Percentiles rank a stretch among this genome's conserved stretches.
These are phyloP conservation scores for Penicillium desertorum DNA, from an alignment of 495 filamentous ascomycete genomes.

Conservation along the genomic window DNA sequence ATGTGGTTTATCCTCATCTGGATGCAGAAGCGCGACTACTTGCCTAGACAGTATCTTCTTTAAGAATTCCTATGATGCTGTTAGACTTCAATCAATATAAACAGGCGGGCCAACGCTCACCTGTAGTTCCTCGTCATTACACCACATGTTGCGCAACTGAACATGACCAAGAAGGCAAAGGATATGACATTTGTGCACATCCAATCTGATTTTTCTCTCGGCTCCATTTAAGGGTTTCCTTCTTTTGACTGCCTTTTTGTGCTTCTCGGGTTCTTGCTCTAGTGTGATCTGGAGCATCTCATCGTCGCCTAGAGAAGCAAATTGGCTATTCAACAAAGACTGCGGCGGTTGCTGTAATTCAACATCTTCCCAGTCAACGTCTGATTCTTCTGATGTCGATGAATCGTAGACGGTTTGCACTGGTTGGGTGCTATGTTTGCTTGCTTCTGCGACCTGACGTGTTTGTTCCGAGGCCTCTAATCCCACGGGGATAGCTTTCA, in stretches of 20 bases:
- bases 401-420: constrained; percentile 49
- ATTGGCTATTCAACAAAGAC: constrained; percentile 27
- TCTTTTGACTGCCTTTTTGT: constrained; percentile 36
- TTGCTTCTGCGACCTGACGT: constrained; percentile 10
- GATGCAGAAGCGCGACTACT: constrained; percentile 61
- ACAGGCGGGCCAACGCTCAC: constrained; percentile 29
- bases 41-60: constrained; percentile 60
- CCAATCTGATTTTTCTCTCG: constrained; percentile 69
- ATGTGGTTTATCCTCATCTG: constrained; percentile 62
- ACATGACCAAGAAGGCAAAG: constrained; percentile 78
- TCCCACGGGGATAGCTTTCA: constrained; percentile 23
- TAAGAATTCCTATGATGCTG: constrained; percentile 45
- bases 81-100: constrained; percentile 4
- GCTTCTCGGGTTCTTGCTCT: constrained; percentile 41
- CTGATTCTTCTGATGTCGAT: constrained; percentile 53
- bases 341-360: constrained; percentile 46
- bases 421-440: constrained; percentile 22
- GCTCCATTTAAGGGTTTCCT: constrained; percentile 64
- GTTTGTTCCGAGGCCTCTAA: constrained; percentile 9
- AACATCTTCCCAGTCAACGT: constrained; percentile 73
- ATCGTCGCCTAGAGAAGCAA: constrained; percentile 27
- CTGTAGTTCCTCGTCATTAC: constrained; percentile 72
- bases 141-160: constrained; percentile 79
- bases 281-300: constrained; percentile 59
- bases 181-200: constrained; percentile 83